phyloP scores from a whole-genome alignment of 345 rosid species.

The Corymbia maculata region DNA sequence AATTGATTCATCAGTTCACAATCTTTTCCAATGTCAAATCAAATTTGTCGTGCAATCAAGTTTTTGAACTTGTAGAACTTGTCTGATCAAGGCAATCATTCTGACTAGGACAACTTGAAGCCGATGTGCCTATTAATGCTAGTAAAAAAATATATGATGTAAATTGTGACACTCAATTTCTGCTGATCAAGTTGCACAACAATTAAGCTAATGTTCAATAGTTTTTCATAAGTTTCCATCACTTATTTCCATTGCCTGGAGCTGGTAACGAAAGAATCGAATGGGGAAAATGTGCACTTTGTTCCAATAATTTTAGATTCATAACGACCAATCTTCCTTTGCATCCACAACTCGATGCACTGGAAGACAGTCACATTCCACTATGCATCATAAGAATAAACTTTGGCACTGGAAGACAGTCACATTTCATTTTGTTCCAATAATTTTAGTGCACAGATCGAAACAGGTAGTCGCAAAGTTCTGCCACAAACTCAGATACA shows the following conservation, averaged over 20 bases:
- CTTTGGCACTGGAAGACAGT: too few relatives aligned
- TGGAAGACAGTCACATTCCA: background rate
- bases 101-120: background rate
- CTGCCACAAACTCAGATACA: background rate
- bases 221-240: background rate
- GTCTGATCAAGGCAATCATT: background rate
- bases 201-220: background rate
- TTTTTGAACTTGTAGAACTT: background rate
- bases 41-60: background rate
- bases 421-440: too few relatives aligned
- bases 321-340: background rate
- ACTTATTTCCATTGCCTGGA: background rate
- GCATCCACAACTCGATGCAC: background rate
- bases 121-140: background rate
- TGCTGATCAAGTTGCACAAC: background rate
- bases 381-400: too few relatives aligned
- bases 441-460: background rate
- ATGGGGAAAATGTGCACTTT: too few relatives aligned
- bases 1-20: background rate
- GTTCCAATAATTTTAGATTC: background rate
- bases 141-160: background rate
- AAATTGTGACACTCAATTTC: background rate
- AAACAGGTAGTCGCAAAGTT: background rate
- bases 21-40: background rate
- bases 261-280: background rate